Evolutionary conservation across 2,329 filamentous ascomycete species (phyloP).

Genomic region (Parastagonospora nodorum): DNA sequence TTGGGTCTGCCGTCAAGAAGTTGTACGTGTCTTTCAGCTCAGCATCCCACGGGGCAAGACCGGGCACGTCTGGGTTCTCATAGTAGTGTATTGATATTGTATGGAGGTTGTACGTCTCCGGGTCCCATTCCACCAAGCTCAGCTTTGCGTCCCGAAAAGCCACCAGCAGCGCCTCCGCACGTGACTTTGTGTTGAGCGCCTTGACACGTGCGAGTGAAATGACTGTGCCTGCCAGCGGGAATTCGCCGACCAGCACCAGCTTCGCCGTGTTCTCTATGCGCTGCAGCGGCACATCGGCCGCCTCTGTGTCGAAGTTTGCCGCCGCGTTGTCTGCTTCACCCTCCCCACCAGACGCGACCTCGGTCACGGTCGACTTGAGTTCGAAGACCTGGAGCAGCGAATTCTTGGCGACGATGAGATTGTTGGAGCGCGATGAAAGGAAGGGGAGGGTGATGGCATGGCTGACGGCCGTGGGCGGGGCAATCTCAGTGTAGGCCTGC

Average conservation of each 20-base stretch:
- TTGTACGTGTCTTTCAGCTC: constrained; percentile 77
- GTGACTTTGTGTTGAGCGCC: constrained; percentile 72
- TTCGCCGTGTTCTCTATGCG: constrained; percentile 73
- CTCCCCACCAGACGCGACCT: constrained; percentile 54
- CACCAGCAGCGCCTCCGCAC: constrained; percentile 81
- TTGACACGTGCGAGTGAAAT: constrained; percentile 82
- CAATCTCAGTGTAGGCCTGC: constrained; percentile 98
- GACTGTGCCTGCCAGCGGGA: constrained; percentile 80
- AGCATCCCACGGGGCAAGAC: constrained; percentile 76
- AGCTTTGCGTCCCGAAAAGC: constrained; percentile 91
- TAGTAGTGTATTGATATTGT: constrained; percentile 98
- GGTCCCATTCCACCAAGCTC: constrained; percentile 92
- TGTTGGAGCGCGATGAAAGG: constrained; percentile 73
- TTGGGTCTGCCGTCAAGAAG: constrained; percentile 85
- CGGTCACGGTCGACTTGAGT: constrained; percentile 68
- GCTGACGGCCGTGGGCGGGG: constrained; percentile 91
- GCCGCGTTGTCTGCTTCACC: constrained; percentile 46
- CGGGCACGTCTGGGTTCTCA: constrained; percentile 86
- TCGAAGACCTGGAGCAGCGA: constrained; percentile 92
- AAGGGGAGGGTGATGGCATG: constrained; percentile 83
- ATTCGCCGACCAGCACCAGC: constrained; percentile 83
- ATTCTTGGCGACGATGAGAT: constrained; percentile 89
- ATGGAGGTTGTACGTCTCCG: constrained; percentile 74
- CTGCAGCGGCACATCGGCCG: constrained; percentile 51
- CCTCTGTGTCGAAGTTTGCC: constrained; percentile 57